phyloP scores from a whole-genome alignment of 2,329 filamentous ascomycete species.

The Elsinoe ampelina region DNA sequence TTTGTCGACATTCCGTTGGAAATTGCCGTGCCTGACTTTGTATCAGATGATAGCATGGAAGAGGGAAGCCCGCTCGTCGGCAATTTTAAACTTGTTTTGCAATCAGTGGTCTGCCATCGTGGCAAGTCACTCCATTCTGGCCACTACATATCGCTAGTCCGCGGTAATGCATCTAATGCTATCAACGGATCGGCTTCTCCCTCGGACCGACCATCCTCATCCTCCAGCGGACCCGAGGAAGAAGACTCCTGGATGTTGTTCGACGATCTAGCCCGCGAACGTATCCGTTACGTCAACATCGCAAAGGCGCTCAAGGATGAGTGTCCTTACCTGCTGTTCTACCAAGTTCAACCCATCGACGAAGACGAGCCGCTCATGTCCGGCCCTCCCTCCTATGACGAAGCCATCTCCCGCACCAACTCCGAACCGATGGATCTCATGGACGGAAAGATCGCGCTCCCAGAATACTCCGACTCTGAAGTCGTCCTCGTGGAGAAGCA shows the following conservation, averaged over 20 bases:
- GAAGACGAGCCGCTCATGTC: conserved; percentile 42
- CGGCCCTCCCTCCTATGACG: conserved; percentile 23
- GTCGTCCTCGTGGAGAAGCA: conserved; percentile 15
- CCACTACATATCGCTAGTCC: conserved; percentile 80
- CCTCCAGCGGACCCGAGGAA: conserved; percentile 31
- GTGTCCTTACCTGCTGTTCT: conserved; percentile 90
- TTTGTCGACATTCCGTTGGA: conserved; percentile 88
- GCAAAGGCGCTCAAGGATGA: conserved; percentile 70
- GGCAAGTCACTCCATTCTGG: conserved; percentile 78
- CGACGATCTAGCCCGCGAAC: conserved; percentile 68
- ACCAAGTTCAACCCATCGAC: conserved; percentile 82
- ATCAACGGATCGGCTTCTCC: conserved; percentile 30
- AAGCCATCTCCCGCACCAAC: conserved; percentile 18
- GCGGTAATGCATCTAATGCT: conserved; percentile 50
- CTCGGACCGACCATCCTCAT: conserved; percentile 23
- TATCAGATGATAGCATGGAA: conserved; percentile 64
- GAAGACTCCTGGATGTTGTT: conserved; percentile 81
- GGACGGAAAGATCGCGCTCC: conserved; percentile 14
- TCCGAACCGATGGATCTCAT: conserved; percentile 15
- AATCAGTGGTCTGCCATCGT: conserved; percentile 86
- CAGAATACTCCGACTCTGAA: conserved; percentile 13
- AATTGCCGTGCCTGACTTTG: conserved; percentile 76
- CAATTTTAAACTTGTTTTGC: conserved; percentile 88
- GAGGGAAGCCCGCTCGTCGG: conserved; percentile 60
- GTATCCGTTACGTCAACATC: conserved; percentile 70